phyloP scores from a whole-genome alignment of 257 asterid species.

The Oldenlandia corymbosa region DNA sequence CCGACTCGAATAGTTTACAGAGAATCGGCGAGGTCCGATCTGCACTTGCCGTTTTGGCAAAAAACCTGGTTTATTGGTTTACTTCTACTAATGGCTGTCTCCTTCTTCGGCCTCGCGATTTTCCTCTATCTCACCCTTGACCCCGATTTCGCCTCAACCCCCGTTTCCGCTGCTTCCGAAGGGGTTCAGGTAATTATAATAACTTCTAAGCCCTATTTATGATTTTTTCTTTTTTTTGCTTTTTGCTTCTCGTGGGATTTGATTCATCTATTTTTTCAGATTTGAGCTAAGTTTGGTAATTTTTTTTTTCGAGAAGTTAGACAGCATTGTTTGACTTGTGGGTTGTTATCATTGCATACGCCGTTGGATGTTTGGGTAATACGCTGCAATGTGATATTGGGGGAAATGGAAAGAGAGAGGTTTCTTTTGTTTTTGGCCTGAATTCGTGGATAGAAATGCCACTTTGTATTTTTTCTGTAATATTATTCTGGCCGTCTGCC shows the following conservation, averaged over 20 bases:
- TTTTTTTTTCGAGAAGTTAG: not conserved
- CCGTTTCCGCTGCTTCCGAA: constrained; percentile 84
- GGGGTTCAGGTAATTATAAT: constrained; percentile 66
- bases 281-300: too few species aligned
- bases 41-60: constrained; percentile 56
- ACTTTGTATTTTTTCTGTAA: not conserved
- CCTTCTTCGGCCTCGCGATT: constrained; percentile 61
- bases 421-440: not conserved
- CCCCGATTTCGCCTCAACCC: constrained; percentile 43
- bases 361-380: not conserved
- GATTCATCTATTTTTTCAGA: too few species aligned
- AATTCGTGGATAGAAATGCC: too few species aligned
- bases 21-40: constrained; percentile 49
- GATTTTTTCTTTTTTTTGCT: not conserved
- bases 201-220: not conserved
- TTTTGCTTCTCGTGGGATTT: not conserved
- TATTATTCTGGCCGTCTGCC: not conserved
- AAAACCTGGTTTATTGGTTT: constrained; percentile 52
- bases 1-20: constrained; percentile 44
- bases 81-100: constrained; percentile 58
- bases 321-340: not conserved
- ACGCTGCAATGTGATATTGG: not conserved
- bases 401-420: not conserved
- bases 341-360: not conserved
- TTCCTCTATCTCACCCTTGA: constrained; percentile 53